These are phyloP conservation scores for Conticribra weissflogii DNA, from an alignment of 108 stramenopile species.

Conservation along the genomic window DNA sequence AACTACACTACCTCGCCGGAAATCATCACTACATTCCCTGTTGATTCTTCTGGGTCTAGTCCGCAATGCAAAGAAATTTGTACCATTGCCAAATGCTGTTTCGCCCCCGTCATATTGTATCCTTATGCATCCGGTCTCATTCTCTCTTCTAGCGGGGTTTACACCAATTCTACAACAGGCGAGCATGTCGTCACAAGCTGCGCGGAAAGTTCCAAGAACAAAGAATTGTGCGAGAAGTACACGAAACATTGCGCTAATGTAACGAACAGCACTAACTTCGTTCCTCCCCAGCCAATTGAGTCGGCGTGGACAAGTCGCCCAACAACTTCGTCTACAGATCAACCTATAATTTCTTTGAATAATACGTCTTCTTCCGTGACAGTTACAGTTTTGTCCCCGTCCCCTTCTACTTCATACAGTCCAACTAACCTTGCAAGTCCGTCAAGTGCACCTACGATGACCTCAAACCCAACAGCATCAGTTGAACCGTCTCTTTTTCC, in stretches of 20 bases:
- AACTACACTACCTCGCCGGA: background rate
- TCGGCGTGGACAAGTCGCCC: background rate
- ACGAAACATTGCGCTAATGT: slow-evolving; percentile 12
- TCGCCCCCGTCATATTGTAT: slow-evolving; percentile 1
- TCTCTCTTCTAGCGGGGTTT: slow-evolving; percentile 11
- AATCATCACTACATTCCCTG: no score
- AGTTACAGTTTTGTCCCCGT: background rate
- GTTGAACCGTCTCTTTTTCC: background rate
- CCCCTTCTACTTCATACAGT: background rate
- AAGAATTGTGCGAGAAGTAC: slow-evolving; percentile 15
- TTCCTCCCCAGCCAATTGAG: background rate
- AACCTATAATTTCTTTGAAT: background rate
- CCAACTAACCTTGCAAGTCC: background rate
- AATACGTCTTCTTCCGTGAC: background rate
- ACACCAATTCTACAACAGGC: slow-evolving; percentile 11
- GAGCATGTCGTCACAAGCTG: slow-evolving; percentile 29
- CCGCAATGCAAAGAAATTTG: slow-evolving; percentile 2
- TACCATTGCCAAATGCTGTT: slow-evolving; percentile 29
- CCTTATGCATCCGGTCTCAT: slow-evolving; percentile 17
- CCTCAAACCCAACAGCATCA: background rate
- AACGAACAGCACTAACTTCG: background rate
- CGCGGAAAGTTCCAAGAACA: slow-evolving; percentile 6
- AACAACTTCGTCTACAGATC: background rate
- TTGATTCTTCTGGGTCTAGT: background rate
- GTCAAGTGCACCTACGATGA: background rate